Evolutionary conservation across 2,329 filamentous ascomycete species (phyloP).

Genomic region (Fusarium caatingaense): DNA sequence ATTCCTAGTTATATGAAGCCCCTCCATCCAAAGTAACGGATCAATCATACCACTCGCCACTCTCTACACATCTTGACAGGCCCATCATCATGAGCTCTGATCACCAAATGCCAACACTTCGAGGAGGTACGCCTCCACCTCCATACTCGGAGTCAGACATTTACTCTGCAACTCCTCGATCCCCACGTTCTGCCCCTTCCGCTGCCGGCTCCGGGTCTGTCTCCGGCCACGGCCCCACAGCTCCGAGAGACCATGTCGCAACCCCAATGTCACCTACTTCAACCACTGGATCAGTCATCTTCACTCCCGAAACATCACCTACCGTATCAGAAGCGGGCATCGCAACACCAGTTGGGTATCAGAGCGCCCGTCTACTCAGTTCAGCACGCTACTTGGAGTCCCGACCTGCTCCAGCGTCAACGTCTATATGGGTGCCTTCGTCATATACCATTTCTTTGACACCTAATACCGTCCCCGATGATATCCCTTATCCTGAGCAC

Average conservation of each 20-base stretch:
- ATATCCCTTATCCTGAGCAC: constrained; percentile 57
- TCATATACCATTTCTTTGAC: constrained; percentile 52
- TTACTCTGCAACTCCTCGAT: constrained; percentile 57
- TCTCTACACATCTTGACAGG: constrained; percentile 29
- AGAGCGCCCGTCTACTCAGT: constrained; percentile 37
- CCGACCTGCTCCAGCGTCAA: constrained; percentile 51
- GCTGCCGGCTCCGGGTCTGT: constrained; percentile 33
- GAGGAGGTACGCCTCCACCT: constrained; percentile 61
- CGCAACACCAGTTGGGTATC: constrained; percentile 21
- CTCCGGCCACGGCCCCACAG: constrained; percentile 42
- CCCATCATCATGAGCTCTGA: constrained; percentile 30
- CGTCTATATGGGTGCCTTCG: constrained; percentile 43
- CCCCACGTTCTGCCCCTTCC: constrained; percentile 35
- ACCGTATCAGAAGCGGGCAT: constrained; percentile 41
- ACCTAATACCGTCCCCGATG: constrained; percentile 52
- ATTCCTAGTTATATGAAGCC: not conserved
- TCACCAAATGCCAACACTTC: constrained; percentile 21
- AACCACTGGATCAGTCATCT: constrained; percentile 59
- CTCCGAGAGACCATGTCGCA: constrained; percentile 52
- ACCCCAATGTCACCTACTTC: constrained; percentile 55
- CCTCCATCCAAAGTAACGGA: not conserved
- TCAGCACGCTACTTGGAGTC: constrained; percentile 59
- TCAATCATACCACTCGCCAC: not conserved
- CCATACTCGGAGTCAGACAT: constrained; percentile 70
- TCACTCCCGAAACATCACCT: constrained; percentile 64